Percentiles rank a stretch among this genome's conserved stretches.
These are phyloP conservation scores for Cutaneotrichosporon cavernicola DNA, from an alignment of 1,284 basidiomycete species.

Conservation along the genomic window DNA sequence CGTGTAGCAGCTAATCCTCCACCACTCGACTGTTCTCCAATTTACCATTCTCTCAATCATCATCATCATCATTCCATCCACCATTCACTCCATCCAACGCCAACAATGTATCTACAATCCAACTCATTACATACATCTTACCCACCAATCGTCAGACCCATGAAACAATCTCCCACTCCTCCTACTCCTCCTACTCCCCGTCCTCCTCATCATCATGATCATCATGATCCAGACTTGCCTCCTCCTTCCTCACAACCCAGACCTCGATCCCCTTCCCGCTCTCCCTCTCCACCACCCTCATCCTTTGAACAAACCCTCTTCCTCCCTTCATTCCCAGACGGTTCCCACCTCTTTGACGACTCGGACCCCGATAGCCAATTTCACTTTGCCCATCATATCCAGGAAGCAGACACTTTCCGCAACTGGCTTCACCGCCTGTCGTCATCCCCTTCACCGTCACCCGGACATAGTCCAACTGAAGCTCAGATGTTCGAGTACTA, in stretches of 20 bases:
- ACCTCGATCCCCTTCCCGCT: background rate
- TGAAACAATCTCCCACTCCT: background rate
- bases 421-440: background rate
- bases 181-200: background rate
- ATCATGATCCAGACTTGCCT: background rate
- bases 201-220: no score
- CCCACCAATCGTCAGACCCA: background rate
- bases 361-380: background rate
- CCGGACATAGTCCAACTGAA: background rate
- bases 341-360: background rate
- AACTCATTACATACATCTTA: background rate
- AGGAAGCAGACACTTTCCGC: background rate
- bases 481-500: background rate
- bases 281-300: background rate
- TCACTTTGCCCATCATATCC: background rate
- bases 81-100: no score
- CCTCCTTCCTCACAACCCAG: background rate
- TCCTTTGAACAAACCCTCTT: background rate
- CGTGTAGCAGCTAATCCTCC: no score
- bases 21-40: no score
- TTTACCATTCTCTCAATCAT: no score
- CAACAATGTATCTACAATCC: no score
- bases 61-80: no score
- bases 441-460: background rate
- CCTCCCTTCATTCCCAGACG: background rate